A percentile compares a stretch with the other conserved stretches of the same genome.
phyloP scores from a whole-genome alignment of 2,329 filamentous ascomycete species.

The Septoria linicola region DNA sequence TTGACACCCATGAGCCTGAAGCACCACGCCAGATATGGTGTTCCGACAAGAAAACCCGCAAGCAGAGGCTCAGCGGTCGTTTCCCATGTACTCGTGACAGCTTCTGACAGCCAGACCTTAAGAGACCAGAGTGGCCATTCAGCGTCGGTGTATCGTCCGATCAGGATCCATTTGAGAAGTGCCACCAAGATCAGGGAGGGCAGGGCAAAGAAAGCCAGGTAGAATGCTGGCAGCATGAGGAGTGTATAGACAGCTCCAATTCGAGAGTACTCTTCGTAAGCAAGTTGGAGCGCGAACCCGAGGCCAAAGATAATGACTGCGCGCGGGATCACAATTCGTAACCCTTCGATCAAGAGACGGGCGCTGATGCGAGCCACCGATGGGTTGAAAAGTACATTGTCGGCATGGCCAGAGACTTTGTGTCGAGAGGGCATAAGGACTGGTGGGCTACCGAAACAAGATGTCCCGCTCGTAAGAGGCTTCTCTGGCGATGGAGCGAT shows the following conservation, averaged over 20 bases:
- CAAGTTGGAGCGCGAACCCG: constrained; percentile 27
- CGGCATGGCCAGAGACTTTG: constrained; percentile 26
- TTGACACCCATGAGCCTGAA: constrained; percentile 30
- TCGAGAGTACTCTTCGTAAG: constrained; percentile 23
- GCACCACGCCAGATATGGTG: constrained; percentile 28
- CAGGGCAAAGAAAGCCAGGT: constrained; percentile 29
- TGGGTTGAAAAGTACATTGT: constrained; percentile 28
- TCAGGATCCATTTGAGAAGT: constrained; percentile 29
- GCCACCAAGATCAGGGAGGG: constrained; percentile 24
- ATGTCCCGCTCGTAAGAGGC: constrained; percentile 22
- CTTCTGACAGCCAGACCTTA: constrained; percentile 30
- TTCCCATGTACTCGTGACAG: constrained; percentile 29
- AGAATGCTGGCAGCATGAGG: constrained; percentile 30
- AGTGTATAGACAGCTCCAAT: constrained; percentile 31
- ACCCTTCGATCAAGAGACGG: constrained; percentile 28
- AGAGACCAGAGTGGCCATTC: constrained; percentile 32
- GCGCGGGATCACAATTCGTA: constrained; percentile 30
- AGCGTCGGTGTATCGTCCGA: constrained; percentile 25
- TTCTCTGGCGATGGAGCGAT: constrained; percentile 25
- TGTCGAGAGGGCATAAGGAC: constrained; percentile 31
- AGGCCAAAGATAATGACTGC: constrained; percentile 32
- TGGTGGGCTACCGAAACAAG: constrained; percentile 30
- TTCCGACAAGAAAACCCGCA: constrained; percentile 25
- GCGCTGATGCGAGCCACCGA: constrained; percentile 25
- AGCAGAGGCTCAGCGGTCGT: constrained; percentile 23